These are phyloP conservation scores for Zygoascus meyerae DNA, from an alignment of 1,139 yeast genomes.

Conservation along the genomic window DNA sequence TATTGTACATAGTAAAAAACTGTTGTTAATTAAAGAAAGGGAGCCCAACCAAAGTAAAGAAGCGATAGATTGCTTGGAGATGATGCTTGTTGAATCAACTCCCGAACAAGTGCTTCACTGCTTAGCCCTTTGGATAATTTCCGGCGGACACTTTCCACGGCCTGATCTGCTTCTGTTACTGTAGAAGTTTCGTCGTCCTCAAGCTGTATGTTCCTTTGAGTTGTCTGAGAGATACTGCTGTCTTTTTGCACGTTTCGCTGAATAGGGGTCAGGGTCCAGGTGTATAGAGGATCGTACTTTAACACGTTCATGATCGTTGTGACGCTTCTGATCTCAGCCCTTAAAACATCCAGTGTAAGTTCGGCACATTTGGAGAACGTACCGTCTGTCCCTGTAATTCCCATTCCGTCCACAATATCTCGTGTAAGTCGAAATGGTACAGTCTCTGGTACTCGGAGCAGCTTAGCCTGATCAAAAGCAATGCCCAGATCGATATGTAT, in stretches of 20 bases:
- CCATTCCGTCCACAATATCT: conserved; percentile 90
- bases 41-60: conserved; percentile 51
- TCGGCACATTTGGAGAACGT: conserved; percentile 68
- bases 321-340: conserved; percentile 63
- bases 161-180: conserved; percentile 74
- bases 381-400: conserved; percentile 76
- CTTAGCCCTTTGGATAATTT: conserved; percentile 72
- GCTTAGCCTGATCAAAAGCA: conserved; percentile 81
- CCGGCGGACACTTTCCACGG: conserved; percentile 63
- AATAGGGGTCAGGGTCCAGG: conserved; percentile 76
- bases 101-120: conserved; percentile 78
- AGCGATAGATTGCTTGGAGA: conserved; percentile 62
- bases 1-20: neutral
- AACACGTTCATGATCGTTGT: conserved; percentile 79
- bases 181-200: conserved; percentile 13
- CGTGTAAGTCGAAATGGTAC: conserved; percentile 91
- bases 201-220: conserved; percentile 11
- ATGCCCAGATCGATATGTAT: conserved; percentile 95
- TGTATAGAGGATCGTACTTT: conserved; percentile 86
- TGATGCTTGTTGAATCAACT: conserved; percentile 71
- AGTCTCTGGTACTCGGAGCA: conserved; percentile 80
- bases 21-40: conserved; percentile 12
- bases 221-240: neutral
- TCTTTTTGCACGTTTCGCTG: conserved; percentile 5
- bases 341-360: conserved; percentile 61